Conservation (phyloP, 495 filamentous ascomycete species). For the Penicillium fimorum region DNA sequence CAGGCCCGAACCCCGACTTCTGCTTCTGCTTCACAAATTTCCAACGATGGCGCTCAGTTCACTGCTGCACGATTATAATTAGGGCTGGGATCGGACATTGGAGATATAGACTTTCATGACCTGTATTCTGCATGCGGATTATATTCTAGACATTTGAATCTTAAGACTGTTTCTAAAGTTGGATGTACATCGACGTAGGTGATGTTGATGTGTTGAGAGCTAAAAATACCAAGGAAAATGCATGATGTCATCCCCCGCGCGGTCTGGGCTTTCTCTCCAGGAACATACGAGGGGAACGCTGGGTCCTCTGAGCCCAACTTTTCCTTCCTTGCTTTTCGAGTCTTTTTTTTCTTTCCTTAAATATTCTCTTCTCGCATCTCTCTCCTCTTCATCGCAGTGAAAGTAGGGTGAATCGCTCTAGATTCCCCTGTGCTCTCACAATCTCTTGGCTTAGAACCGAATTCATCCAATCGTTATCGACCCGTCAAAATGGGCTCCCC, state of each 20-base stretch:
- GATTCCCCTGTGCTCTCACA: constrained; percentile 11
- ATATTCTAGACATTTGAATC: constrained; percentile 1
- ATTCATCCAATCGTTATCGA: constrained; percentile 2
- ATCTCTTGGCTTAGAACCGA: not conserved
- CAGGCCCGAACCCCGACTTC: constrained; percentile 19
- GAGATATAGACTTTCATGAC: constrained; percentile 16
- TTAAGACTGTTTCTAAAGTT: not conserved
- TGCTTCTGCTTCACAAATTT: constrained; percentile 16
- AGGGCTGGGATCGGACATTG: constrained; percentile 11
- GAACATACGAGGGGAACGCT: constrained; percentile 14
- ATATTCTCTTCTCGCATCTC: not conserved
- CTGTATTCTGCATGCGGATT: constrained; percentile 8
- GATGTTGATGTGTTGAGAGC: not conserved
- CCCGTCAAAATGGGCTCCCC: constrained; percentile 30
- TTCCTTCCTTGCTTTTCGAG: not conserved
- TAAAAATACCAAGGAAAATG: constrained; percentile 10
- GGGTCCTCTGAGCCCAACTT: constrained; percentile 3
- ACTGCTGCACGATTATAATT: constrained; percentile 26
- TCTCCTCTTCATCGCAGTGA: not conserved
- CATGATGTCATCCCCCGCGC: constrained; percentile 12
- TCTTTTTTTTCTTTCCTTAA: not conserved
- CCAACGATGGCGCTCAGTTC: constrained; percentile 23
- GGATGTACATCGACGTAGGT: not conserved
- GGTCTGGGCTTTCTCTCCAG: constrained; percentile 15
- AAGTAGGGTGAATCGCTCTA: constrained; percentile 10